A percentile compares a stretch with the other conserved stretches of the same genome.
Conservation (phyloP, 306 rosid genomes). For the Aeschynomene evenia region DNA sequence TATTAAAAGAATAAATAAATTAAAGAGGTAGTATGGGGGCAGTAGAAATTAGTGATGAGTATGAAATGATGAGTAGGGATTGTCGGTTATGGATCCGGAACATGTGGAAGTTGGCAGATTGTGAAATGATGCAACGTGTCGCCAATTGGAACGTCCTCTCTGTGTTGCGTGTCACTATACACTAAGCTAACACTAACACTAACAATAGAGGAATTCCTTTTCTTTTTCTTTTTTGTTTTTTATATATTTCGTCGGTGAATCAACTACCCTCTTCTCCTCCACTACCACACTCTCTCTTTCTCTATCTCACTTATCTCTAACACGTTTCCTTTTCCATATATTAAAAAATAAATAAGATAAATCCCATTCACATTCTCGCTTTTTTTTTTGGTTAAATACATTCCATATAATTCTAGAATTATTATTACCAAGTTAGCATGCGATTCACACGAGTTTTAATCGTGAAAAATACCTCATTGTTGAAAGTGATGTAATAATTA, state of each 20-base stretch:
- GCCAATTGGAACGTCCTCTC: background rate
- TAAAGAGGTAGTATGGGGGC: too few species aligned
- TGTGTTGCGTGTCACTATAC: conserved; percentile 46
- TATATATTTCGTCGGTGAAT: conserved; percentile 42
- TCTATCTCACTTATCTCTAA: background rate
- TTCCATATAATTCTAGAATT: conserved; percentile 5
- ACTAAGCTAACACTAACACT: too few species aligned
- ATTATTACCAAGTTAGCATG: too few species aligned
- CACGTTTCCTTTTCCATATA: background rate
- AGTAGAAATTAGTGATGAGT: background rate
- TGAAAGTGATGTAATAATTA: background rate
- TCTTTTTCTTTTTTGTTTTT: background rate
- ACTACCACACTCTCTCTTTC: conserved; percentile 39
- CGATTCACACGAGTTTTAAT: background rate
- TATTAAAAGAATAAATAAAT: too few species aligned
- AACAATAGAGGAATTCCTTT: too few species aligned
- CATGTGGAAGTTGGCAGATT: conserved; percentile 31
- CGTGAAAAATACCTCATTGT: background rate
- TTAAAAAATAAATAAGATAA: too few species aligned
- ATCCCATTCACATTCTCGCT: background rate
- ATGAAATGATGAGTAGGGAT: conserved; percentile 9
- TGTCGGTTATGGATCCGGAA: conserved; percentile 35
- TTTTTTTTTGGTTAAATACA: background rate
- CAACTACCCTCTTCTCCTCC: conserved; percentile 23
- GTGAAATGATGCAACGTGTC: conserved; percentile 30